Percentiles rank a stretch among this genome's conserved stretches.
Conservation (phyloP, 2,329 filamentous ascomycete species). For the Monosporascus sp. region DNA sequence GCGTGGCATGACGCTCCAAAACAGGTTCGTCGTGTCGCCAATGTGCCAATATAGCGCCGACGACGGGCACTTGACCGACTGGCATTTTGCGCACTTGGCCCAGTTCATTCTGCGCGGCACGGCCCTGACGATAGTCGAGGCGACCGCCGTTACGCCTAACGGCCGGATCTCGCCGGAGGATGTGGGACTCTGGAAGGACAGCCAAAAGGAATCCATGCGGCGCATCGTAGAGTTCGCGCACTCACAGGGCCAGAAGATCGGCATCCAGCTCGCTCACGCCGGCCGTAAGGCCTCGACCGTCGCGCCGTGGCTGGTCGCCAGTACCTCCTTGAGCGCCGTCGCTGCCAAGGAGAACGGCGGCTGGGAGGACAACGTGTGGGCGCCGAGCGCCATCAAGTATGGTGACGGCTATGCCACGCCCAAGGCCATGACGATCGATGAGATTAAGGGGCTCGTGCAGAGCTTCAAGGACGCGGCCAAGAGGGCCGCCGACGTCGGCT, state of each 20-base stretch:
- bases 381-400: slow-evolving; percentile 51
- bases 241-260: slow-evolving; percentile 69
- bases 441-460: slow-evolving; percentile 47
- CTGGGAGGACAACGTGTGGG: slow-evolving; percentile 53
- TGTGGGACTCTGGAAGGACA: slow-evolving; percentile 76
- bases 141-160: slow-evolving; percentile 67
- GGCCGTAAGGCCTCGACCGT: slow-evolving; percentile 62
- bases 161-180: slow-evolving; percentile 82
- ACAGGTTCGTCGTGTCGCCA: slow-evolving; percentile 54
- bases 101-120: slow-evolving; percentile 73
- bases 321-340: slow-evolving; percentile 38
- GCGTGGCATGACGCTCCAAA: slow-evolving; percentile 46
- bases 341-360: slow-evolving; percentile 49
- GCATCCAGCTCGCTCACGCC: slow-evolving; percentile 77
- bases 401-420: slow-evolving; percentile 53
- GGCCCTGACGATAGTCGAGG: slow-evolving; percentile 70
- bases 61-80: slow-evolving; percentile 68
- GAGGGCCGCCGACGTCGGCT: slow-evolving; percentile 53
- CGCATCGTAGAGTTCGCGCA: slow-evolving; percentile 74
- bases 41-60: slow-evolving; percentile 58
- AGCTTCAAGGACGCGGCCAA: slow-evolving; percentile 53
- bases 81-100: slow-evolving; percentile 77
- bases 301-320: slow-evolving; percentile 61
- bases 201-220: slow-evolving; percentile 67
- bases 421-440: slow-evolving; percentile 42